A percentile compares a stretch with the other conserved stretches of the same genome.
Evolutionary conservation across 139 green algal genomes (phyloP).

Genomic region (Astrephomene gubernaculifera): DNA sequence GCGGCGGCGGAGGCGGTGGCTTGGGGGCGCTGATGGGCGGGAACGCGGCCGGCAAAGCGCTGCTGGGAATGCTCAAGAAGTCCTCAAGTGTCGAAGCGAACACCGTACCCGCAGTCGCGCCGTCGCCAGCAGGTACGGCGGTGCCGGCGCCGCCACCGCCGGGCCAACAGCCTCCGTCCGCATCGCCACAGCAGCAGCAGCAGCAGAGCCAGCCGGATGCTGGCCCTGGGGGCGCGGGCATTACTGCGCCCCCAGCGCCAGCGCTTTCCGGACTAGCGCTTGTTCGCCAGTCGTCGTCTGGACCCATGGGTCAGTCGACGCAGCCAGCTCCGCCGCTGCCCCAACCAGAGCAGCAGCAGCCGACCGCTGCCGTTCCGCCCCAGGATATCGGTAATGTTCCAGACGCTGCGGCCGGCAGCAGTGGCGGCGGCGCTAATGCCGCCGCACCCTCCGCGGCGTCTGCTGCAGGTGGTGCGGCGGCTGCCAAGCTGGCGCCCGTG

Average conservation of each 20-base stretch:
- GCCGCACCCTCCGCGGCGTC: not conserved
- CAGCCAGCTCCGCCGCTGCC: not conserved
- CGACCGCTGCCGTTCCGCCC: too few species aligned
- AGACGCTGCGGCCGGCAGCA: not conserved
- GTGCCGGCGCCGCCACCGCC: not conserved
- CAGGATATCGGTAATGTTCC: not conserved
- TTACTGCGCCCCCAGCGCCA: constrained; percentile 7
- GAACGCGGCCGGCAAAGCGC: constrained; percentile 23
- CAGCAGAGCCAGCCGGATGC: too few species aligned
- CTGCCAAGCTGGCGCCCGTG: not conserved
- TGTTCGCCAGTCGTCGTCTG: not conserved
- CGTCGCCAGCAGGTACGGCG: not conserved
- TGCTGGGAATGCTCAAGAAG: constrained; percentile 41
- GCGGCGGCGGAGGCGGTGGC: not conserved
- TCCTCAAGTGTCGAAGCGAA: not conserved
- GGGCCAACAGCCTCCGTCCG: not conserved
- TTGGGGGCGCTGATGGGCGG: not conserved
- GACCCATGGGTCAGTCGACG: not conserved
- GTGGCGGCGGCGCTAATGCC: not conserved
- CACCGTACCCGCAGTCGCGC: not conserved
- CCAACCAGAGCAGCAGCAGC: not conserved
- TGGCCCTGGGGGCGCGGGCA: not conserved
- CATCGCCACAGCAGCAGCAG: not conserved
- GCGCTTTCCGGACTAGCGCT: not conserved
- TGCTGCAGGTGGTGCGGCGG: not conserved